These are phyloP conservation scores for Elongisporangium anandrum DNA, from an alignment of 352 stramenopile genomes.

Conservation along the genomic window DNA sequence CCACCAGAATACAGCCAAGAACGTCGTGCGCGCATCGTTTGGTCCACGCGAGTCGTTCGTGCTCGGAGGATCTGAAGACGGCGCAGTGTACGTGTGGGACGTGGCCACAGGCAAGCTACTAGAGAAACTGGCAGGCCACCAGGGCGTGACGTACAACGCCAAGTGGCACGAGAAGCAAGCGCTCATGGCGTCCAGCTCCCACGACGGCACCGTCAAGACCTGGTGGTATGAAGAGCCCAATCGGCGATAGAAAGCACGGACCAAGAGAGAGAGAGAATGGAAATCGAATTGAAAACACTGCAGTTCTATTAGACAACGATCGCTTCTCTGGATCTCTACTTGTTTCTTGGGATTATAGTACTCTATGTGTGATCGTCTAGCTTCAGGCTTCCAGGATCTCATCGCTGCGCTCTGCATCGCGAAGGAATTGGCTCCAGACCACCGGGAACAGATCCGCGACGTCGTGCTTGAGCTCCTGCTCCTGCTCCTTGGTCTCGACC, in stretches of 20 bases:
- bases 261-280: background rate
- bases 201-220: conserved; percentile 87
- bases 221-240: conserved; percentile 85
- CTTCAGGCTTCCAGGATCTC: conserved; percentile 13
- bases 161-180: conserved; percentile 86
- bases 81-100: conserved; percentile 86
- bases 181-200: conserved; percentile 78
- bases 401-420: conserved; percentile 38
- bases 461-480: conserved; percentile 34
- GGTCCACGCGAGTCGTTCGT: conserved; percentile 82
- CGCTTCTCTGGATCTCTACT: too few species aligned
- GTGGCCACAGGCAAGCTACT: conserved; percentile 81
- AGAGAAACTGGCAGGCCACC: conserved; percentile 71
- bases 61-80: conserved; percentile 83
- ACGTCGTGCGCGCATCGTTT: conserved; percentile 83
- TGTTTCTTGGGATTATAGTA: conserved; percentile 12
- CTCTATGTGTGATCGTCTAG: conserved; percentile 5
- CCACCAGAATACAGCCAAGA: conserved; percentile 88
- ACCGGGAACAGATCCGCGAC: conserved; percentile 68
- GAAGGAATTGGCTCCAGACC: conserved; percentile 67
- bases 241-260: conserved; percentile 20
- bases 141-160: conserved; percentile 80
- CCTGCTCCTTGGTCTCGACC: conserved; percentile 8
- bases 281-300: too few species aligned
- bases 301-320: too few species aligned